Evolutionary conservation across 2,329 filamentous ascomycete species (phyloP).

Genomic region (Pseudocercospora fuligena): DNA sequence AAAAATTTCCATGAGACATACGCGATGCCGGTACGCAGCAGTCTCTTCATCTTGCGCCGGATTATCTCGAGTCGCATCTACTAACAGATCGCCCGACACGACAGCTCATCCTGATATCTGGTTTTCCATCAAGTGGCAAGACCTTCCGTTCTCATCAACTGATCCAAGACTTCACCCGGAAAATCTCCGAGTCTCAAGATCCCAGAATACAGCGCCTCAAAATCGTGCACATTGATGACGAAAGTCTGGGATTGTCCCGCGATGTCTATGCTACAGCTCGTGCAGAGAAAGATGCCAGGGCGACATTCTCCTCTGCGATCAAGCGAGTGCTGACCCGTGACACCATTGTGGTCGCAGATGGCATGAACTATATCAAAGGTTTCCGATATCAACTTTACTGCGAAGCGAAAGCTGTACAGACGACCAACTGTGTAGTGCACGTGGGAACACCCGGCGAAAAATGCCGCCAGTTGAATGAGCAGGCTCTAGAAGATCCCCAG

Average conservation of each 20-base stretch:
- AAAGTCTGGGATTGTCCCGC: slow-evolving; percentile 70
- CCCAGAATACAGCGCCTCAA: slow-evolving; percentile 60
- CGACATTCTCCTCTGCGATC: slow-evolving; percentile 75
- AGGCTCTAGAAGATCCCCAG: slow-evolving; percentile 41
- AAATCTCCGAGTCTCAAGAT: slow-evolving; percentile 55
- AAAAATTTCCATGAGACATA: neutral
- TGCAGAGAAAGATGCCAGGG: slow-evolving; percentile 81
- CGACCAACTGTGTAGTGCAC: slow-evolving; percentile 74
- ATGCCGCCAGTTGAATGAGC: slow-evolving; percentile 66
- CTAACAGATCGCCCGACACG: neutral
- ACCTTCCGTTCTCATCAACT: slow-evolving; percentile 68
- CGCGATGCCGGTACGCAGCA: slow-evolving; percentile 18
- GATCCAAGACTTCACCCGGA: slow-evolving; percentile 64
- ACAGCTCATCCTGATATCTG: slow-evolving; percentile 37
- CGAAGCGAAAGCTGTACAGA: slow-evolving; percentile 79
- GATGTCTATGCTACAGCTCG: slow-evolving; percentile 77
- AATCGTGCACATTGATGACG: slow-evolving; percentile 75
- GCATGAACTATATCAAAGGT: slow-evolving; percentile 86
- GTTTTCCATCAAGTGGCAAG: slow-evolving; percentile 65
- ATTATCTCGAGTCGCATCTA: neutral
- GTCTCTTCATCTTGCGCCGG: neutral
- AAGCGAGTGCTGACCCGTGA: slow-evolving; percentile 74
- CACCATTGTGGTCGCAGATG: slow-evolving; percentile 79
- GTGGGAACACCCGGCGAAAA: slow-evolving; percentile 61
- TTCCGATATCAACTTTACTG: slow-evolving; percentile 87